A percentile compares a stretch with the other conserved stretches of the same genome.
Evolutionary conservation across 2,329 filamentous ascomycete species (phyloP).

Genomic region (Pyrenophora graminea): DNA sequence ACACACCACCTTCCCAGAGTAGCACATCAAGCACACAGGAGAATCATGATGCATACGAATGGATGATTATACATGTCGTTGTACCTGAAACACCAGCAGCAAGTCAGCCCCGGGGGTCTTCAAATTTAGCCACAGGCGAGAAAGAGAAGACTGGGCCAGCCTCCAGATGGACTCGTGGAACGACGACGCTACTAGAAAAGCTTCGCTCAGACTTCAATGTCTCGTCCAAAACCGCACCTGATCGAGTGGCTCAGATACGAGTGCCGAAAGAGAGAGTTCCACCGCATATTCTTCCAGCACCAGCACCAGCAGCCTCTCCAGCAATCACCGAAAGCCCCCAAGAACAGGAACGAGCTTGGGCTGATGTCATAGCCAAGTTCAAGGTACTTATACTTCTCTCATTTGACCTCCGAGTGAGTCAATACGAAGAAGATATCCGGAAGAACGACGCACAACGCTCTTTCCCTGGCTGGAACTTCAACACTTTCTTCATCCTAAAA

Average conservation of each 20-base stretch:
- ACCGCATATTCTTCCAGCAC: conserved; percentile 51
- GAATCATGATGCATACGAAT: conserved; percentile 95
- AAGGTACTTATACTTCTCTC: conserved; percentile 85
- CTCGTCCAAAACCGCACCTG: conserved; percentile 70
- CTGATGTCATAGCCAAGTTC: conserved; percentile 81
- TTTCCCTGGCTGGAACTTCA: conserved; percentile 97
- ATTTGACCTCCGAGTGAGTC: conserved; percentile 86
- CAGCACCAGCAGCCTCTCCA: conserved; percentile 42
- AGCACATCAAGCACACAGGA: conserved; percentile 72
- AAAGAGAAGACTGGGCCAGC: conserved; percentile 68
- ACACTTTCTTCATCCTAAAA: conserved; percentile 97
- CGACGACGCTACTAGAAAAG: conserved; percentile 86
- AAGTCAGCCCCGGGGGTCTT: conserved; percentile 70
- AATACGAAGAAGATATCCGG: conserved; percentile 96
- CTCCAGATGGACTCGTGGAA: conserved; percentile 77
- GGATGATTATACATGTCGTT: conserved; percentile 91
- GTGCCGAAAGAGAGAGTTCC: conserved; percentile 60
- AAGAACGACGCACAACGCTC: conserved; percentile 87
- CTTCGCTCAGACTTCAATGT: conserved; percentile 88
- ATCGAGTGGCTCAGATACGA: conserved; percentile 83
- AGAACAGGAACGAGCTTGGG: conserved; percentile 81
- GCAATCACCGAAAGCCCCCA: conserved; percentile 65
- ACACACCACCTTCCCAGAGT: conserved; percentile 61
- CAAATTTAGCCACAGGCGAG: conserved; percentile 55
- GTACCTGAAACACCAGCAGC: conserved; percentile 82